Conservation (phyloP, 1,284 basidiomycete species). For the Microbotryum scabiosae region DNA sequence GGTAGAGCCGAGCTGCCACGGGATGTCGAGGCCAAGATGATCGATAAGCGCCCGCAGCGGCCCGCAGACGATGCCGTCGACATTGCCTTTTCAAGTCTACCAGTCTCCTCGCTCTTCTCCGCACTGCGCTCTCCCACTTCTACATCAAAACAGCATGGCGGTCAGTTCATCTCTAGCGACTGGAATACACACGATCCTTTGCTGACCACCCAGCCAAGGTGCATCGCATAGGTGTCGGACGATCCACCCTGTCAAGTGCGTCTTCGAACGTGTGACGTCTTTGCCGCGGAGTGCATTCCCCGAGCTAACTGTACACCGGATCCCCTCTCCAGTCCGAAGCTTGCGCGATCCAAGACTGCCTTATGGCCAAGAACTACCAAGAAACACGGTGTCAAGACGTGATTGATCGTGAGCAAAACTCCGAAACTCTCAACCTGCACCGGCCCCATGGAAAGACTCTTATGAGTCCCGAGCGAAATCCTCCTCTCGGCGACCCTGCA, state of each 20-base stretch:
- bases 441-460: too few species aligned
- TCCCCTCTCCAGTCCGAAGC: conserved; percentile 16
- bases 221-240: background rate
- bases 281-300: background rate
- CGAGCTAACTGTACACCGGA: too few species aligned
- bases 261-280: background rate
- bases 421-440: too few species aligned
- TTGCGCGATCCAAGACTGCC: conserved; percentile 24
- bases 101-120: background rate
- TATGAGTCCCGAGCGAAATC: too few species aligned
- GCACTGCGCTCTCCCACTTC: background rate
- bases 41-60: too few species aligned
- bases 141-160: background rate
- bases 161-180: background rate
- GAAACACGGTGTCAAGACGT: background rate
- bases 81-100: too few species aligned
- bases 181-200: background rate
- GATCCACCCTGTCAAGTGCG: conserved; percentile 11
- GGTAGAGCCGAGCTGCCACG: too few species aligned
- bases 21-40: too few species aligned
- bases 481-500: too few species aligned
- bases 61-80: too few species aligned
- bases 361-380: conserved; percentile 4
- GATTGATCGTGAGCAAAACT: background rate
- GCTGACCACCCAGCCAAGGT: background rate